Evolutionary conservation across 2,329 filamentous ascomycete genomes (phyloP).

Genomic region (Penicillium sp.): DNA sequence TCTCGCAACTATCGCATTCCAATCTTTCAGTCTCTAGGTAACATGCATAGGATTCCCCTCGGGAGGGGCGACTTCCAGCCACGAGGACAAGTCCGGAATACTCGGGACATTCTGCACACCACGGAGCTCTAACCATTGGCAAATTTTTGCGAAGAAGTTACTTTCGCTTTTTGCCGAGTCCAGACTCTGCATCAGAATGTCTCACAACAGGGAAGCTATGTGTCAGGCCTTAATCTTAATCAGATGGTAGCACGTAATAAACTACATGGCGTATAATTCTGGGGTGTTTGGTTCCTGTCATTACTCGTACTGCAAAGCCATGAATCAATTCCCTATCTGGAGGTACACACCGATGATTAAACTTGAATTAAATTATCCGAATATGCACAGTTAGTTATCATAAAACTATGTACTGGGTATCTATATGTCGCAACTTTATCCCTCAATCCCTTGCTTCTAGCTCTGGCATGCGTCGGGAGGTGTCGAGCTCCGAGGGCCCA

Average conservation of each 20-base stretch:
- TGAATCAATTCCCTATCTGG: background rate
- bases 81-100: background rate
- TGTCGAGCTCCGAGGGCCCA: constrained; percentile 13
- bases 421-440: background rate
- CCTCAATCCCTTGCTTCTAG: constrained; percentile 13
- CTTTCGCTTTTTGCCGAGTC: background rate
- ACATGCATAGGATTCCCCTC: constrained; percentile 1
- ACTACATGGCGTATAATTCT: background rate
- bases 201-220: background rate
- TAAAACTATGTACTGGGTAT: background rate
- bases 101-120: background rate
- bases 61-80: constrained; percentile 1
- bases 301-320: too few species aligned
- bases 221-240: background rate
- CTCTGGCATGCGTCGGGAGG: constrained; percentile 1
- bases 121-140: background rate
- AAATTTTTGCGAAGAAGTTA: background rate
- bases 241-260: background rate
- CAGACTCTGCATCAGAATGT: background rate
- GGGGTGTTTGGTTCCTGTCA: background rate
- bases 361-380: background rate
- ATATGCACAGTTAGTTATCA: background rate
- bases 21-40: constrained; percentile 1
- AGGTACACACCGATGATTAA: background rate
- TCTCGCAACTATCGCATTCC: background rate